Base-by-base conservation (phyloP, 164 flowering plant species). In the Nymphaea thermarum region DNA sequence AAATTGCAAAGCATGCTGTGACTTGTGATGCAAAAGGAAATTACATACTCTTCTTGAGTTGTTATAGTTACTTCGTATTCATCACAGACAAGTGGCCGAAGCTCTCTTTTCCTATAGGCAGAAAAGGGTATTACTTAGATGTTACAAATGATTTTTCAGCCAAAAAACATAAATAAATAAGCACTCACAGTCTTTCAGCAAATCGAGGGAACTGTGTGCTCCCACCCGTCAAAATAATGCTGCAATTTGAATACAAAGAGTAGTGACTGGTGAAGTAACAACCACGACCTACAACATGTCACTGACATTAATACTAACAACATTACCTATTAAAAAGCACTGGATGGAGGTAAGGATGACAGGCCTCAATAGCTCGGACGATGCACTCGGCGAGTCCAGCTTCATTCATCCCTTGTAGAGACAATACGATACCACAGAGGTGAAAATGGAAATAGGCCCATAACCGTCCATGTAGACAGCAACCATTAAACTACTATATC, bases 311-410 rank as follows among this genome's bases (percentile, higher is more conserved):
- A 25, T 25, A 25, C 36, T 25, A 25, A 25, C 36, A 25, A 25
- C 36, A 25, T 44, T 60, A 91, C 99, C 97, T 95, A 71, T 88
- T 83, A 74, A 86, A 95, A 14, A 95, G 89, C 42, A 92, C 92
- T 57, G 99, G 97, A 69, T 87, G 99, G 76, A 95, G 93, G 83
- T 79, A 79, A 70, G 97, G 89, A 69, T 92, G 96, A 74, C 98
- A 95, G 43, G 89, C 85, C 76, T 83, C 84, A 64, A 91, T 85
- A 64, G 99, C 89, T 74, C 93, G 81, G 61, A 90, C 96, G 62
- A 95, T 85, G 80, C 98, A 91, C 78, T 95, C 98, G 43, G 99
- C 99, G 18, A 95, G 84, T 70, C 99, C 99, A 69, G 99, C 99
- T 80, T 92, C 83, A 75, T 90, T 92, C 91, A 95, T 86, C 70